These are phyloP conservation scores for Kwoniella bestiolae DNA, from an alignment of 768 basidiomycete genomes.

Conservation along the genomic window DNA sequence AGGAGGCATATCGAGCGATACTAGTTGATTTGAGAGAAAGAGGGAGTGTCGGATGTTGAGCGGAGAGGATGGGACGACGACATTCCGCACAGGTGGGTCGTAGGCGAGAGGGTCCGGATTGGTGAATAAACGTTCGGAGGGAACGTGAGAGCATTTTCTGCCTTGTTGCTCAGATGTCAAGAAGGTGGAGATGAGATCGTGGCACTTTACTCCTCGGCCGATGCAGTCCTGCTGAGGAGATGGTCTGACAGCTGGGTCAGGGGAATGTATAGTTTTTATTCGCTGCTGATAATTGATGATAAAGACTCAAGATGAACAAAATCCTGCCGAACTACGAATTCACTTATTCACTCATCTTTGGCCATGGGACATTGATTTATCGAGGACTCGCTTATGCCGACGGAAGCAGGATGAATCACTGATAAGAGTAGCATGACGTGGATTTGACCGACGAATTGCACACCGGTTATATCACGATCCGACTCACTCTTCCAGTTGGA, in stretches of 20 bases:
- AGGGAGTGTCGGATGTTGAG: not conserved
- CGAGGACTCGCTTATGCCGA: constrained; percentile 5
- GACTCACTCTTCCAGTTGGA: not conserved
- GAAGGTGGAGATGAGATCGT: not conserved
- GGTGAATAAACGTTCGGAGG: constrained; percentile 8
- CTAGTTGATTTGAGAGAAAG: not conserved
- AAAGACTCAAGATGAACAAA: not conserved
- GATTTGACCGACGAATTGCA: not conserved
- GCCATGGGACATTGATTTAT: not conserved
- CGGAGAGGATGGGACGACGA: not conserved
- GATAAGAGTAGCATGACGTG: constrained; percentile 4
- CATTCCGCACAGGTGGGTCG: constrained; percentile 16
- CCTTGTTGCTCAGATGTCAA: not conserved
- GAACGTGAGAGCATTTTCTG: constrained; percentile 15
- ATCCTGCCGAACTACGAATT: not conserved
- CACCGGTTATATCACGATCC: not conserved
- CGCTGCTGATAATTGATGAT: not conserved
- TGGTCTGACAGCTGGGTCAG: too few relatives aligned
- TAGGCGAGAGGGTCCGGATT: constrained; percentile 11
- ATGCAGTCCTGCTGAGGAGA: too few relatives aligned
- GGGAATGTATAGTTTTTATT: too few relatives aligned
- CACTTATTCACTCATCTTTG: too few relatives aligned
- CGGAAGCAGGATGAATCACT: not conserved
- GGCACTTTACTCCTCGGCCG: too few relatives aligned
- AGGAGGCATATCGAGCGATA: constrained; percentile 14